These are phyloP conservation scores for Silene noctiflora DNA, from an alignment of 179 eudicot species.

Conservation along the genomic window DNA sequence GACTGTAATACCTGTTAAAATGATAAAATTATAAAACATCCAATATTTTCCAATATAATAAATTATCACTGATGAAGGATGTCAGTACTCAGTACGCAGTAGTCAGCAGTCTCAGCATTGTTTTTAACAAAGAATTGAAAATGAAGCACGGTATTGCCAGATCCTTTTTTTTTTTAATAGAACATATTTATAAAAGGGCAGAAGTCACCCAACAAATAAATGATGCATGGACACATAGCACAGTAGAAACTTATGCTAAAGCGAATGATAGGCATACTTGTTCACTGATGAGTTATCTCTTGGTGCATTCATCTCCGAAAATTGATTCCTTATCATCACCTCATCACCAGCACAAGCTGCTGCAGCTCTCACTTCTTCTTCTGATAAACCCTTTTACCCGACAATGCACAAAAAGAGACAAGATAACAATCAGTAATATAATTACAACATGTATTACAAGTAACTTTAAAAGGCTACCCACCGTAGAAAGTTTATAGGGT, in stretches of 20 bases:
- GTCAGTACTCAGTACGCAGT: neutral
- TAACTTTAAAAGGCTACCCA: neutral
- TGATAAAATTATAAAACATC: conserved; percentile 17
- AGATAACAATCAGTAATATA: neutral
- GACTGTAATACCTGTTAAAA: conserved; percentile 77
- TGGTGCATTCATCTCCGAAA: conserved; percentile 98
- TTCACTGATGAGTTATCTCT: conserved; percentile 75
- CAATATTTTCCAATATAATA: neutral
- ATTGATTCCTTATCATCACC: conserved; percentile 92
- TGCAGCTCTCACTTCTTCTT: conserved; percentile 93
- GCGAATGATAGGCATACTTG: conserved; percentile 57
- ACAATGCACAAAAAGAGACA: neutral
- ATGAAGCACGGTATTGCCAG: neutral
- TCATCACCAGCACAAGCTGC: conserved; percentile 98
- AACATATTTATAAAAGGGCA: neutral
- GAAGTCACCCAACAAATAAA: neutral
- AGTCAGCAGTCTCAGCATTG: neutral
- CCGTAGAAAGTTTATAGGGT: neutral
- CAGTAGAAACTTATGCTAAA: conserved; percentile 7
- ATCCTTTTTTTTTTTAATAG: neutral
- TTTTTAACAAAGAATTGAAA: neutral
- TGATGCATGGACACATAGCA: neutral
- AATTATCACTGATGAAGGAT: conserved; percentile 4
- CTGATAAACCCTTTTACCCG: conserved; percentile 73
- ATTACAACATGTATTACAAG: neutral